Percentiles rank a stretch among this genome's conserved stretches.
Evolutionary conservation across 768 basidiomycete genomes (phyloP).

Genomic region (Kwoniella europaea): DNA sequence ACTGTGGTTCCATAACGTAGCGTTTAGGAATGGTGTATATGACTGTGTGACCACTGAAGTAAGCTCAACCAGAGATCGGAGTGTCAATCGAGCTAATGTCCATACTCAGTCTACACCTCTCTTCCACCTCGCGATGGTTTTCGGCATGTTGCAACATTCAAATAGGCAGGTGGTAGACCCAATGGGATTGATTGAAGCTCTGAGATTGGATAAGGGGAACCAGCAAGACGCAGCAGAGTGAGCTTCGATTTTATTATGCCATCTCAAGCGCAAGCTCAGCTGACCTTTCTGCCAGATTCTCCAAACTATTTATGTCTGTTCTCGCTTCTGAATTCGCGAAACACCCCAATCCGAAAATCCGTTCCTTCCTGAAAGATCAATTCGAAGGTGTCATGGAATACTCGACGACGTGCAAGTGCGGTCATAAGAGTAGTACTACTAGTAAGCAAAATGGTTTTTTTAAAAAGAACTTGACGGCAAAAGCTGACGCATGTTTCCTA

Average conservation of each 20-base stretch:
- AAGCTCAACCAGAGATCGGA: no score
- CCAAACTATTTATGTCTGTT: constrained; percentile 90
- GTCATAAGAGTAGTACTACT: constrained; percentile 65
- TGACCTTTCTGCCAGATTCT: constrained; percentile 50
- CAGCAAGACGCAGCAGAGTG: constrained; percentile 99
- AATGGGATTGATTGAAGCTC: constrained; percentile 77
- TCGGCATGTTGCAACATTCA: constrained; percentile 82
- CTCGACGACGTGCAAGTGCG: constrained; percentile 78
- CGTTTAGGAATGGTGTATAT: constrained; percentile 83
- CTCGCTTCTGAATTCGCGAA: constrained; percentile 85
- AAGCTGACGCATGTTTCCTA: neutral
- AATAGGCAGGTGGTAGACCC: constrained; percentile 78
- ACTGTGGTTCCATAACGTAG: constrained; percentile 87
- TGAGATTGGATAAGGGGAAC: constrained; percentile 77
- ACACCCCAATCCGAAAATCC: constrained; percentile 69
- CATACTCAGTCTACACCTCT: constrained; percentile 49
- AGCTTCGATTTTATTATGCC: constrained; percentile 27
- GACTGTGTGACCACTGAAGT: constrained; percentile 70
- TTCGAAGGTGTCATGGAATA: constrained; percentile 87
- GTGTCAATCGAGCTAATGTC: no score
- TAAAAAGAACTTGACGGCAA: neutral
- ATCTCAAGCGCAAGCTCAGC: neutral
- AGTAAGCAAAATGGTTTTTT: constrained; percentile 14
- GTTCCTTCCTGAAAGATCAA: constrained; percentile 77
- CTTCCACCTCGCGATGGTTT: constrained; percentile 61